These are phyloP conservation scores for Strigomonas culicis DNA, from an alignment of 208 protist species.

Conservation along the genomic window DNA sequence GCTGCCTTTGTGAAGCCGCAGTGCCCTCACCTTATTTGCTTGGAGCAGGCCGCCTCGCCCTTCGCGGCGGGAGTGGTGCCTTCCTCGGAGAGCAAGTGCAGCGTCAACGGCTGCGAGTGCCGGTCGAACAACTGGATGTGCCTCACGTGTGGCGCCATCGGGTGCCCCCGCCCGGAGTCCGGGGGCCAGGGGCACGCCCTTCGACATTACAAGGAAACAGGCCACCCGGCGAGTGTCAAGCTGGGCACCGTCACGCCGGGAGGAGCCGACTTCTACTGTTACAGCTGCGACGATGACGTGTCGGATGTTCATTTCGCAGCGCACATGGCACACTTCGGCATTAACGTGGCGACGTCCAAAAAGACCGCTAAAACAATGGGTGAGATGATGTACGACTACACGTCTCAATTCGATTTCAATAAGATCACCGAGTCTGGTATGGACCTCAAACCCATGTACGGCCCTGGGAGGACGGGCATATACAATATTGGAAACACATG, in stretches of 20 bases:
- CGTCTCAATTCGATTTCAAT: slow-evolving; percentile 93
- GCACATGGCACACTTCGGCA: slow-evolving; percentile 96
- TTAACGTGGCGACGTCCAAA: slow-evolving; percentile 88
- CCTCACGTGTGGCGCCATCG: slow-evolving; percentile 91
- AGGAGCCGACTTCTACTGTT: slow-evolving; percentile 93
- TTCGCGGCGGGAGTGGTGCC: slow-evolving; percentile 30
- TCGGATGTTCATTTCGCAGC: slow-evolving; percentile 89
- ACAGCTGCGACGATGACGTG: slow-evolving; percentile 94
- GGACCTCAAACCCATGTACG: slow-evolving; percentile 85
- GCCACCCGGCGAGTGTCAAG: slow-evolving; percentile 94
- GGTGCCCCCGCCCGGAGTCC: slow-evolving; percentile 91
- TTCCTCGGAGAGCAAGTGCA: slow-evolving; percentile 47
- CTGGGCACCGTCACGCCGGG: slow-evolving; percentile 94
- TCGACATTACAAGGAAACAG: slow-evolving; percentile 75
- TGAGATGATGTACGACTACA: slow-evolving; percentile 96
- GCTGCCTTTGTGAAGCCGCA: slow-evolving; percentile 36
- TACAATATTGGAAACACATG: slow-evolving; percentile 98
- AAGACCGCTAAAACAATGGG: slow-evolving; percentile 96
- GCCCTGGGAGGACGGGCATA: slow-evolving; percentile 93
- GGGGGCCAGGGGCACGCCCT: slow-evolving; percentile 96
- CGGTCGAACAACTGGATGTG: slow-evolving; percentile 95
- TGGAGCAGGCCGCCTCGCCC: slow-evolving; percentile 71
- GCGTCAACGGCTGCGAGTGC: slow-evolving; percentile 68
- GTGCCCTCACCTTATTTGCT: slow-evolving; percentile 74
- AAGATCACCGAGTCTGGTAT: slow-evolving; percentile 88